Evolutionary conservation across 2,329 filamentous ascomycete genomes (phyloP).

Genomic region (Fusarium sterilihyphosum): DNA sequence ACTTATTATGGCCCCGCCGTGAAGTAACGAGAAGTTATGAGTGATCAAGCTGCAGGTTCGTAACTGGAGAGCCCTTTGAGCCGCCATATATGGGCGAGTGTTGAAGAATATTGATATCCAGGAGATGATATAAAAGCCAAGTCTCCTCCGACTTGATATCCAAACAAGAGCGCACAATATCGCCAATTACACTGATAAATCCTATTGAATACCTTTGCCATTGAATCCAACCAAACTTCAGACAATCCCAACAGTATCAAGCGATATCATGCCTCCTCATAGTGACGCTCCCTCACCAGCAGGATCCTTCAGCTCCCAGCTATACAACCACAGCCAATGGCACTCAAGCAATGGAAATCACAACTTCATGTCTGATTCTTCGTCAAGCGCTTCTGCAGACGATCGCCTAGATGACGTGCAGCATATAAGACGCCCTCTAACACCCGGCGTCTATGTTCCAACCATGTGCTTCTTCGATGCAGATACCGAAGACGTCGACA

Average conservation of each 20-base stretch:
- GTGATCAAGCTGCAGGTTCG: not conserved
- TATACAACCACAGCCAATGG: conserved; percentile 48
- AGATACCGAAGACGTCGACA: conserved; percentile 73
- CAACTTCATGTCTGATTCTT: conserved; percentile 46
- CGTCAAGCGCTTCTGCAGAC: conserved; percentile 52
- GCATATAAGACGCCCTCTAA: conserved; percentile 50
- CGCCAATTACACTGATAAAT: not conserved
- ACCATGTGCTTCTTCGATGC: conserved; percentile 78
- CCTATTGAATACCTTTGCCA: not conserved
- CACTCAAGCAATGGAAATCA: conserved; percentile 29
- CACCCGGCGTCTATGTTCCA: conserved; percentile 74
- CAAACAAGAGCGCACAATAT: not conserved
- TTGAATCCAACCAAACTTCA: not conserved
- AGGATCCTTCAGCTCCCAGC: conserved; percentile 22
- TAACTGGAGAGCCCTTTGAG: not conserved
- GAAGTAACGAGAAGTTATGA: conserved; percentile 1
- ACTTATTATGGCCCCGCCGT: conserved; percentile 16
- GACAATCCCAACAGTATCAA: not conserved
- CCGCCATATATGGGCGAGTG: not conserved
- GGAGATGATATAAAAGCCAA: conserved; percentile 1
- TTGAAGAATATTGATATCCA: not conserved
- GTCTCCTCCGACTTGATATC: not conserved
- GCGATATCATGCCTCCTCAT: conserved; percentile 36
- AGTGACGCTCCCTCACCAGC: conserved; percentile 36
- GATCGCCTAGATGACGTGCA: conserved; percentile 49